These are phyloP conservation scores for Arthrobotrys musiformis DNA, from an alignment of 2,329 filamentous ascomycete genomes.

Conservation along the genomic window DNA sequence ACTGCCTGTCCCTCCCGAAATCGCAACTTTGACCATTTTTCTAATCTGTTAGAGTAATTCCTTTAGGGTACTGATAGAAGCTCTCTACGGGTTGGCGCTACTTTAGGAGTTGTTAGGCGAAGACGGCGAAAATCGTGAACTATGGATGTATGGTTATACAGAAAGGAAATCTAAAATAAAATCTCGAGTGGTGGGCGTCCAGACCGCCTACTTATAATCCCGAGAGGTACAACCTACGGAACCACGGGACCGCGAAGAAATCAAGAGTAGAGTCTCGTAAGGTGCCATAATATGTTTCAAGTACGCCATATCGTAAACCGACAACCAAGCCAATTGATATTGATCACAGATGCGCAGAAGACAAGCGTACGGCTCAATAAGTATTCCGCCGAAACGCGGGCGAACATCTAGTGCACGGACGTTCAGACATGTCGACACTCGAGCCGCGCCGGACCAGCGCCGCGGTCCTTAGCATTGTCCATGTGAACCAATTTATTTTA, in stretches of 20 bases:
- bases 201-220: neutral
- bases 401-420: neutral
- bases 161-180: no score
- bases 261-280: neutral
- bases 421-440: no score
- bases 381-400: conserved; percentile 22
- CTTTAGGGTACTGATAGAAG: neutral
- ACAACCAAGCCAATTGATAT: no score
- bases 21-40: conserved; percentile 65
- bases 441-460: no score
- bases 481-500: no score
- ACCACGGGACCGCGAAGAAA: neutral
- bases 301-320: no score
- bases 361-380: neutral
- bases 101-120: neutral
- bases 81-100: neutral
- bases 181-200: no score
- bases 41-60: neutral
- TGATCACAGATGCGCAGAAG: no score
- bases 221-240: neutral
- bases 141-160: no score
- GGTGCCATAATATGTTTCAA: neutral
- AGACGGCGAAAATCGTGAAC: no score
- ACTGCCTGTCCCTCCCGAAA: conserved; percentile 66
- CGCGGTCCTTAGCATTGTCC: no score